Evolutionary conservation across 2,329 filamentous ascomycete species (phyloP).

Genomic region (Simplicillium aogashimaense): DNA sequence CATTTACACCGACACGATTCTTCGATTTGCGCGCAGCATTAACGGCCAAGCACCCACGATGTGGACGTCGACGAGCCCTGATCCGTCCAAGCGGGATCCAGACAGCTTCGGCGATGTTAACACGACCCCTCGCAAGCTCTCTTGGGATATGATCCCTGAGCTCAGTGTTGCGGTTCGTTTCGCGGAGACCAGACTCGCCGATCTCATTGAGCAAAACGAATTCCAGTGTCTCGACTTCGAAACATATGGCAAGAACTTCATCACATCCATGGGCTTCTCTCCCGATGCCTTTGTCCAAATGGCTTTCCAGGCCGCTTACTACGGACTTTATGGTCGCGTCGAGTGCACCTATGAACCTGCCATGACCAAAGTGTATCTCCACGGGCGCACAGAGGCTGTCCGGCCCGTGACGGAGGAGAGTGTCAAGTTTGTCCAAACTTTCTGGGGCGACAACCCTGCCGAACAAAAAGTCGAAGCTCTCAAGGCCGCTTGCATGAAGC

Average conservation of each 20-base stretch:
- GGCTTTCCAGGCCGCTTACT: slow-evolving; percentile 98
- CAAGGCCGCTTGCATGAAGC: slow-evolving; percentile 72
- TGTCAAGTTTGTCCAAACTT: slow-evolving; percentile 81
- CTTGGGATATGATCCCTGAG: slow-evolving; percentile 96
- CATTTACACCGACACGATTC: slow-evolving; percentile 93
- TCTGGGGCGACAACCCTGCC: slow-evolving; percentile 85
- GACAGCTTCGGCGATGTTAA: slow-evolving; percentile 87
- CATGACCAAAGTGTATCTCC: slow-evolving; percentile 92
- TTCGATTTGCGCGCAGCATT: slow-evolving; percentile 89
- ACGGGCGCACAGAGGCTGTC: slow-evolving; percentile 91
- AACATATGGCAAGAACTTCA: slow-evolving; percentile 93
- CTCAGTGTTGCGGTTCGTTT: slow-evolving; percentile 86
- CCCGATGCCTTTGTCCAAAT: slow-evolving; percentile 97
- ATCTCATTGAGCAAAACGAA: slow-evolving; percentile 93
- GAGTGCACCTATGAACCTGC: slow-evolving; percentile 97
- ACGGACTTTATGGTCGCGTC: slow-evolving; percentile 85
- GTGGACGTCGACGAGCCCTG: slow-evolving; percentile 84
- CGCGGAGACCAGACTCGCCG: slow-evolving; percentile 86
- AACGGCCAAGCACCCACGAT: slow-evolving; percentile 86
- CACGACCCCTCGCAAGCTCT: slow-evolving; percentile 88
- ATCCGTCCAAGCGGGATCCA: slow-evolving; percentile 85
- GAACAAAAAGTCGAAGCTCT: slow-evolving; percentile 79
- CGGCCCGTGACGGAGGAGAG: slow-evolving; percentile 75
- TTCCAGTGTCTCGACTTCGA: slow-evolving; percentile 85
- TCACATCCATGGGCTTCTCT: slow-evolving; percentile 93